Base-by-base conservation (phyloP, 169 alveolate species). In the Theileria parva region DNA sequence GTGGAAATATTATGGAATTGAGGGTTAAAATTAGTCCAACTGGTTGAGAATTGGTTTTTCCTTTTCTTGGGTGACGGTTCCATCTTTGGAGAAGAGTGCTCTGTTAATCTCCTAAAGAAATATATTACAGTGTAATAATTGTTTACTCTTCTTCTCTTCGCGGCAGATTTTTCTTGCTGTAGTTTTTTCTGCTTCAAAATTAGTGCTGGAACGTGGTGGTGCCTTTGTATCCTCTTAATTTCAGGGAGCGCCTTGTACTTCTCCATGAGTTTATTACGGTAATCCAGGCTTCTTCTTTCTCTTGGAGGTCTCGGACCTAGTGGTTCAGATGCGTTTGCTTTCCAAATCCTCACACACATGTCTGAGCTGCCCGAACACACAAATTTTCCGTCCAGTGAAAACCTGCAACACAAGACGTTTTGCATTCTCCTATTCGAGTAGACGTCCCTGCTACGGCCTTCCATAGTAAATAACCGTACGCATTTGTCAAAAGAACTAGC, bases 351-450 rank as follows among this genome's bases (percentile, higher is more conserved):
- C 21, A 98, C 80, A 79, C 97, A 95, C 91, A 97, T 96, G 83
- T 98, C 99, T 72, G 98, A 97, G 68, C 98, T 93, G 2, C 99
- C 99, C 69, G 98, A 88, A 48, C 97, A 85, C 17, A 98, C 96
- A 81, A 94, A 98, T 88, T 95, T 94, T 19, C 95, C 95, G 87
- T 98, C 99, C 87, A 95, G 94, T 6, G 98, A 89, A 89, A 92
- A 98, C 75, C 95, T 81, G 69, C 97, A 93, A 74, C 95, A 90
- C 53, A 94, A 84, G 30, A 95, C 97, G 63, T 93, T 91, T 77
- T 98, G 98, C 99, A 98, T 98, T 79, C 99, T 92, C 86, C 95
- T 93, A 30, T 98, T 95, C 79, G 96, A 99, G 91, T 98, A 98
- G 50, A 97, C 98, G 86, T 98, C 99, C 86, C 97, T 91, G 68